Conservation (phyloP, 441 rosid genomes). For the Metrosideros polymorpha region DNA sequence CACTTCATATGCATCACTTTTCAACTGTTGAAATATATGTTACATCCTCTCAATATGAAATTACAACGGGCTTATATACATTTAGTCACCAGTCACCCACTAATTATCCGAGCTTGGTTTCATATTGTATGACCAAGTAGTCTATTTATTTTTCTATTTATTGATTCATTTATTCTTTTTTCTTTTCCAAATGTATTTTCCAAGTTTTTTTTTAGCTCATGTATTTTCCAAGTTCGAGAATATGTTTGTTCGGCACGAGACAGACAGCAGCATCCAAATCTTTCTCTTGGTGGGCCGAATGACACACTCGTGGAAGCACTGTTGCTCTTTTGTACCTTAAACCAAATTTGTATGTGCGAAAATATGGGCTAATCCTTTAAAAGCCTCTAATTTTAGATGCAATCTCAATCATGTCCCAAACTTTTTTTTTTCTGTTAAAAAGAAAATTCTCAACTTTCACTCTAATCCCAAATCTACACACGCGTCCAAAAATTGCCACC, state of each 20-base stretch:
- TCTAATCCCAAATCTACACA: background rate
- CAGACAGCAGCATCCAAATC: background rate
- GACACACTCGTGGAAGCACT: background rate
- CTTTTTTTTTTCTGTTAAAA: background rate
- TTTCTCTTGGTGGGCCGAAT: background rate
- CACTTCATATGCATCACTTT: background rate
- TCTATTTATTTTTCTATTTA: background rate
- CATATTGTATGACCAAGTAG: background rate
- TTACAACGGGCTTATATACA: background rate
- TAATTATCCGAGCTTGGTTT: background rate
- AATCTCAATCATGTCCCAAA: background rate
- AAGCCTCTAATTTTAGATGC: background rate
- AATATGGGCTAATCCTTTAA: background rate
- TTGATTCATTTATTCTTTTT: background rate
- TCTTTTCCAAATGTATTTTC: background rate
- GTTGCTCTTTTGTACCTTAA: background rate
- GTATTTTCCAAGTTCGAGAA: background rate
- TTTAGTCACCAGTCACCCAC: background rate
- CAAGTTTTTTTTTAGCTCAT: background rate
- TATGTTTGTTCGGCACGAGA: background rate
- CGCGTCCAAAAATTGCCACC: background rate
- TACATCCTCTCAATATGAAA: background rate
- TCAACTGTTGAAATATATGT: background rate
- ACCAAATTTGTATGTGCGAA: background rate
- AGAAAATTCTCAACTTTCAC: background rate